These are phyloP conservation scores for Floccularia luteovirens DNA, from an alignment of 768 basidiomycete species.

Conservation along the genomic window DNA sequence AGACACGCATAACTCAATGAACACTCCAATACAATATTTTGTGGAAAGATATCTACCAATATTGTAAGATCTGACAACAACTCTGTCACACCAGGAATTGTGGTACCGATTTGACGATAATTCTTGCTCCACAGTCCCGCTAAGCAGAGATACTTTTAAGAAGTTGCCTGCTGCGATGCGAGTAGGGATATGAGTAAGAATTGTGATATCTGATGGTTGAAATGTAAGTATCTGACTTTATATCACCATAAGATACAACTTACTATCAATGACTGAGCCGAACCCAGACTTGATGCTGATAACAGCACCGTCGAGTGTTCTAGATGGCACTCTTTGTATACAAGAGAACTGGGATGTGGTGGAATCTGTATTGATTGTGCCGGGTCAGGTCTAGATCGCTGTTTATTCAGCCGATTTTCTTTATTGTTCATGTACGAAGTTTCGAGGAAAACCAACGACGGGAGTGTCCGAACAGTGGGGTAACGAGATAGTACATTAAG, in stretches of 20 bases:
- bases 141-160: slow-evolving; percentile 19
- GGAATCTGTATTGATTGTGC: slow-evolving; percentile 8
- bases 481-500: too few relatives aligned
- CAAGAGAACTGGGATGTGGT: slow-evolving; percentile 23
- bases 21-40: background rate
- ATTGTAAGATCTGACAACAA: slow-evolving; percentile 20
- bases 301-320: slow-evolving; percentile 22
- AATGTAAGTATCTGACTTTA: background rate
- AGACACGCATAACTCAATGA: background rate
- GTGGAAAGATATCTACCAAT: slow-evolving; percentile 12
- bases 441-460: too few relatives aligned
- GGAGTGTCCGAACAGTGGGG: too few relatives aligned
- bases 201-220: slow-evolving; percentile 18
- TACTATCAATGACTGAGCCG: slow-evolving; percentile 23
- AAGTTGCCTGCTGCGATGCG: slow-evolving; percentile 20
- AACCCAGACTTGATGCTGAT: slow-evolving; percentile 19
- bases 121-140: slow-evolving; percentile 21
- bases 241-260: slow-evolving; percentile 1
- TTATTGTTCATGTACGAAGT: too few relatives aligned
- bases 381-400: slow-evolving; percentile 1
- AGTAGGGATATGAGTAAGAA: slow-evolving; percentile 20
- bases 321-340: slow-evolving; percentile 23
- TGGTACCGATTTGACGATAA: slow-evolving; percentile 17
- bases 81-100: slow-evolving; percentile 20
- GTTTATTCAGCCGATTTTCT: too few relatives aligned